phyloP scores from a whole-genome alignment of 78 protist genomes.

The Speleostelium caveatum region DNA sequence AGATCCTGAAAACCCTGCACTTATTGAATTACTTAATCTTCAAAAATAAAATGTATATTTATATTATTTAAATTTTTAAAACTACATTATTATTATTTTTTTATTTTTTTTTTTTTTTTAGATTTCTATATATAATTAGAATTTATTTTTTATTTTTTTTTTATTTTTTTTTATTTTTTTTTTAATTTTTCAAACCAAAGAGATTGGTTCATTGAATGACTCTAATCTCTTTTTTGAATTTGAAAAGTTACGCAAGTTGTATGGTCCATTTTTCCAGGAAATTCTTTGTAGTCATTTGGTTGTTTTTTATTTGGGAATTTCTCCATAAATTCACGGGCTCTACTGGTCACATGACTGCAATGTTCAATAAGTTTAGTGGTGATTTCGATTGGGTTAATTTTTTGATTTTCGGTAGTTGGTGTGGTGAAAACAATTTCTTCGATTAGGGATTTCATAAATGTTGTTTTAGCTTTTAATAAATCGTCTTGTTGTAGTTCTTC shows the following conservation, averaged over 20 bases:
- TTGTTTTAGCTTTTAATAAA: constrained; percentile 27
- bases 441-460: constrained; percentile 38
- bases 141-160: background rate
- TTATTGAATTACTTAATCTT: no score
- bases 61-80: no score
- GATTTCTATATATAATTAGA: no score
- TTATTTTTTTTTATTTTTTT: background rate
- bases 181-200: constrained; percentile 9
- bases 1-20: no score
- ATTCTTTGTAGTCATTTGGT: constrained; percentile 77
- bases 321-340: constrained; percentile 69
- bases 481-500: constrained; percentile 68
- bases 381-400: constrained; percentile 42
- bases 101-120: no score
- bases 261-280: constrained; percentile 87
- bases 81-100: no score
- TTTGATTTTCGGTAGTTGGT: background rate
- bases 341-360: constrained; percentile 31
- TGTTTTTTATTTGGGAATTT: constrained; percentile 68
- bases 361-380: constrained; percentile 63
- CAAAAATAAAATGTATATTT: no score
- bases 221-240: no score
- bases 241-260: constrained; percentile 75
- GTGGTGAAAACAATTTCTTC: constrained; percentile 52
- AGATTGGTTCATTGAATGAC: no score